Conservation (phyloP, 208 protist species). For the Novymonas esmeraldas region DNA sequence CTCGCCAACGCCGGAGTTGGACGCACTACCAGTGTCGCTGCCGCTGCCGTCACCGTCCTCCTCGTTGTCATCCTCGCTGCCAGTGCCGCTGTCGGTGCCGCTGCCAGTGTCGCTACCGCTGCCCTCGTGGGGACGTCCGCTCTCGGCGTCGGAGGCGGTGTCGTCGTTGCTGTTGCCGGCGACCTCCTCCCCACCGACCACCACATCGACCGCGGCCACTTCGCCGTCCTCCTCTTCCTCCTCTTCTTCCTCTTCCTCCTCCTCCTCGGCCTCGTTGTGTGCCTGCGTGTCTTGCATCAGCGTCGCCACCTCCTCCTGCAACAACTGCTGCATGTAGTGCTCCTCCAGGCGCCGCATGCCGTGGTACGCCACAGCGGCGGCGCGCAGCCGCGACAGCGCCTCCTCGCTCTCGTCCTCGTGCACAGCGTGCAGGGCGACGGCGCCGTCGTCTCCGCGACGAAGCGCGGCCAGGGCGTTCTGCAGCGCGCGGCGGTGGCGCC, state of each 20-base stretch:
- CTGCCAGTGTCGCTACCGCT: neutral
- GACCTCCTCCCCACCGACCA: neutral
- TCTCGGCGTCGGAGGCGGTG: neutral
- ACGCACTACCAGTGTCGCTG: neutral
- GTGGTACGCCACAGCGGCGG: conserved; percentile 25
- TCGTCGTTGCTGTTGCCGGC: neutral
- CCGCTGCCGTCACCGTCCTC: conserved; percentile 2
- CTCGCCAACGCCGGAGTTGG: conserved; percentile 6
- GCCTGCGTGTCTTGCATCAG: conserved; percentile 21
- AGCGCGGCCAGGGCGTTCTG: conserved; percentile 11
- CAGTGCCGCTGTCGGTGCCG: neutral
- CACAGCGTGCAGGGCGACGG: neutral
- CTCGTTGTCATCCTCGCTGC: conserved; percentile 13
- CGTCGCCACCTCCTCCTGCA: conserved; percentile 38
- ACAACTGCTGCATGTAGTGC: conserved; percentile 48
- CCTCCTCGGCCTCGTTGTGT: conserved; percentile 6
- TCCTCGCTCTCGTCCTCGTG: neutral
- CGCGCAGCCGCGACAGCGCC: neutral
- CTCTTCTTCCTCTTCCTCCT: conserved; percentile 28
- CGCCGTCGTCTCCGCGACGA: conserved; percentile 10
- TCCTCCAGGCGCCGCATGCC: conserved; percentile 48
- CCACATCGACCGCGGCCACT: conserved; percentile 4
- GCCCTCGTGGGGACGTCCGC: neutral
- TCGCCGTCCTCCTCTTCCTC: conserved; percentile 9
- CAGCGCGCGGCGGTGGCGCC: conserved; percentile 20